A percentile compares a stretch with the other conserved stretches of the same genome.
phyloP scores from a whole-genome alignment of 192 early-diverging fungal genomes.

The Backusella morwellensis region DNA sequence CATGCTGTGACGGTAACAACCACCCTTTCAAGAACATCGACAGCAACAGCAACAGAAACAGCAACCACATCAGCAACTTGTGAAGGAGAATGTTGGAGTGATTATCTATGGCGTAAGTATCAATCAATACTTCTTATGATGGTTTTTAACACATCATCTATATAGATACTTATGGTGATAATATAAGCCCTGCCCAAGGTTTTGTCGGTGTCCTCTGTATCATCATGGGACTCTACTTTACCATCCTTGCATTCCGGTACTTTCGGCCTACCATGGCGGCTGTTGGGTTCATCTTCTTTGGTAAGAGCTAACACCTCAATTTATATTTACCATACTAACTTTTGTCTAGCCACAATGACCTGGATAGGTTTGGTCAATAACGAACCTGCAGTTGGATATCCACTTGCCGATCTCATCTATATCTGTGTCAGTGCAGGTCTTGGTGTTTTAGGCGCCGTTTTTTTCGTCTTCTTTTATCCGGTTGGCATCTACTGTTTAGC shows the following conservation, averaged over 20 bases:
- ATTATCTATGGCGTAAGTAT: constrained; percentile 32
- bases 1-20: constrained; percentile 29
- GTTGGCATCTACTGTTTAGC: constrained; percentile 65
- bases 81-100: constrained; percentile 24
- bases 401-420: constrained; percentile 23
- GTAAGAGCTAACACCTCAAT: constrained; percentile 9
- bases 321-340: not conserved
- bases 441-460: constrained; percentile 30
- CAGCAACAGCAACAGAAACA: constrained; percentile 16
- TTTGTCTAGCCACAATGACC: constrained; percentile 24
- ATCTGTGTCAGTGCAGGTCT: constrained; percentile 32
- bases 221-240: constrained; percentile 43
- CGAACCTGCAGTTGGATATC: constrained; percentile 33
- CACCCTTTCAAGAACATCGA: not conserved
- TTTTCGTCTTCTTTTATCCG: constrained; percentile 42
- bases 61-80: constrained; percentile 11
- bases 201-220: constrained; percentile 43
- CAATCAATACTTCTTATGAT: not conserved
- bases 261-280: constrained; percentile 48
- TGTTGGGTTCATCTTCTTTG: constrained; percentile 50
- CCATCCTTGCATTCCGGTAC: constrained; percentile 48
- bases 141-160: no score
- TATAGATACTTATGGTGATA: constrained; percentile 37
- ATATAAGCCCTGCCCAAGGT: constrained; percentile 34
- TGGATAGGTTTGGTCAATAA: constrained; percentile 37